Evolutionary conservation across 768 basidiomycete genomes (phyloP), one percentile per base, ranked within the genome.

Genomic region (Auricularia heimuer): DNA sequence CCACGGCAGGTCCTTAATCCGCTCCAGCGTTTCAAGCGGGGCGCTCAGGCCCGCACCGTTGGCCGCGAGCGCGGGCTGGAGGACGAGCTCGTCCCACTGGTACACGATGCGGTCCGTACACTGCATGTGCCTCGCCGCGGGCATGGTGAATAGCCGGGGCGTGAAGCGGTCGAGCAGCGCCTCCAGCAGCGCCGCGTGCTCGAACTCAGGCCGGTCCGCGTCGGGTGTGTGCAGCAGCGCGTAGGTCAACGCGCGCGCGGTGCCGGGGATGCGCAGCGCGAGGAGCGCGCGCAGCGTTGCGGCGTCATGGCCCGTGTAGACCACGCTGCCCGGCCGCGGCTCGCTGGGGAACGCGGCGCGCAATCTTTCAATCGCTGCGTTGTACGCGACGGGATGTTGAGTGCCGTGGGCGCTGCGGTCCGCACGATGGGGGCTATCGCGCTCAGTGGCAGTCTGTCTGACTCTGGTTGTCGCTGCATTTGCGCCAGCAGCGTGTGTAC

Each of bases 81-180:
- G 85, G n/a, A 91, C 87, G 45, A 83, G 76, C 29, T 78, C 66
- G 82, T 89, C 87, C 90, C 89, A 91, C 62, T 75, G 78, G 62
- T 86, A 86, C 1, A 89, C 90, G 64, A 91, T 79, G 0, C 83
- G 75, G 71, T 89, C 84, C 3, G 88, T 90, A 73, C 90, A 91
- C 3, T 75, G 75, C 87, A 89, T 89, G 70, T 90, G 90, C 1
- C 78, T 75, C n/a, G 85, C 85, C 4, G 84, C 79, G 3, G 86
- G 81, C 34, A 87, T 82, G 1, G 89, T 89, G 72, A 91, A 91
- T 0, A 91, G 74, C 42, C 85, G 77, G 1, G 89, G 88, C 0
- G 88, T 87, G 71, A 90, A 90, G 71, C 88, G 80, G 3, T 79
- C 79, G 65, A 91, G 83, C 66, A 91, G 71, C 35, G 71, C 72